Base-by-base conservation (phyloP, 1,284 basidiomycete species). In the Ceratobasidium sp. region DNA sequence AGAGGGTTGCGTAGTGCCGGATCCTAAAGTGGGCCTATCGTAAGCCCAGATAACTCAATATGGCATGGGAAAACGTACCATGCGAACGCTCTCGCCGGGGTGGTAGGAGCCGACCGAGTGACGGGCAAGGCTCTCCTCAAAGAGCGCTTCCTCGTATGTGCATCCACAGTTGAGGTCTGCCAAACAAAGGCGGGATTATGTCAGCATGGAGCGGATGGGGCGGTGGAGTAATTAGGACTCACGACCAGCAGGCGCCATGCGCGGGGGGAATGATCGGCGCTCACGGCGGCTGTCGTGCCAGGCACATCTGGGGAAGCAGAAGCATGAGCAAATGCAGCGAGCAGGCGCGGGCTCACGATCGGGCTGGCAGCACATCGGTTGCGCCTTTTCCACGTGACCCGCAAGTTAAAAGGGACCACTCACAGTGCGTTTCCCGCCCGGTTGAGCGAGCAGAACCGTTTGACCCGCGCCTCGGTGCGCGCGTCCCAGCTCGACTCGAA, bases 221-320 rank as follows among this genome's bases (percentile, higher is more conserved):
- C 18, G 35, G 32, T 13, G 32, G 46, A 41, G 28, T 23, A n/a
- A 38, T 32, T 4, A 21, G 8, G 66, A 69, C 66, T 69, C 41
- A 69, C 66, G 85, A 16, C 91, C 90, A 0, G 83, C 81, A 11
- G 92, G 92, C 1, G 92, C 92, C 84, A 90, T 90, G 58, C 92
- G 87, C n/a, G 92, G 92, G 3, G 92, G 91, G 77, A 86, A 88
- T 0, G 85, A 84, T 7, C 92, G 87, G 49, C 92, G 88, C 80
- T 94, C 92, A 47, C 92, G 87, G 44, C 92, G 85, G 1, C 92
- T 91, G 79, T 94, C 92, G 78, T 94, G 92, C 92, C 92, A 94
- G 3, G 92, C 89, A 79, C 92, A 69, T 6, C 63, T 67, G 21
- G 16, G 44, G n/a, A 61, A 21, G 38, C 35, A 18, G 35, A 32